Percentiles rank a stretch among this genome's conserved stretches.
phyloP scores from a whole-genome alignment of 2,329 filamentous ascomycete genomes.

The Akanthomyces dipterigenus region DNA sequence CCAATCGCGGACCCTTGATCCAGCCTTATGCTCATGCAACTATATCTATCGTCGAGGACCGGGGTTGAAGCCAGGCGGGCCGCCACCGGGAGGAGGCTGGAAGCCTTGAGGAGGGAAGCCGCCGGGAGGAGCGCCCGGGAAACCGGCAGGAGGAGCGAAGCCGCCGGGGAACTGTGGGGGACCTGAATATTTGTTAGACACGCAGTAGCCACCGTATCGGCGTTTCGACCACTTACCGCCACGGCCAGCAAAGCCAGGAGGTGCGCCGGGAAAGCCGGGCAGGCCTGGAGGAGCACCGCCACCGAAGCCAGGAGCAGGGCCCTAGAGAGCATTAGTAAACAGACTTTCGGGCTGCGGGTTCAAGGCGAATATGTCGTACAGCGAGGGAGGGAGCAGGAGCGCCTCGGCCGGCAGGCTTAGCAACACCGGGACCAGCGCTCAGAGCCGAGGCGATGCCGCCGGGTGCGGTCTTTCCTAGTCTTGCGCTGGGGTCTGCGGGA shows the following conservation, averaged over 20 bases:
- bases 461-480: conserved; percentile 71
- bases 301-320: conserved; percentile 83
- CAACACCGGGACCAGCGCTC: conserved; percentile 79
- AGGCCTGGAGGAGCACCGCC: conserved; percentile 57
- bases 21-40: conserved; percentile 19
- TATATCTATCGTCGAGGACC: conserved; percentile 52
- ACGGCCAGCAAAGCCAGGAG: conserved; percentile 42
- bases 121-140: conserved; percentile 30
- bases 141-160: conserved; percentile 40
- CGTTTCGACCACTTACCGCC: conserved; percentile 40
- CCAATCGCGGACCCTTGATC: conserved; percentile 18
- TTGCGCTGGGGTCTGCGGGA: conserved; percentile 83
- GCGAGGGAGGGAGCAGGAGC: conserved; percentile 67
- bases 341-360: not conserved
- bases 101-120: conserved; percentile 46
- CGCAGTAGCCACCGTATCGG: conserved; percentile 6
- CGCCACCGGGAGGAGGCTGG: conserved; percentile 44
- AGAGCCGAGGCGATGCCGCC: conserved; percentile 65
- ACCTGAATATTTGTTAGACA: conserved; percentile 30
- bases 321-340: conserved; percentile 32
- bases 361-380: conserved; percentile 36
- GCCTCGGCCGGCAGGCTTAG: conserved; percentile 84
- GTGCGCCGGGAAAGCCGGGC: conserved; percentile 45
- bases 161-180: conserved; percentile 44
- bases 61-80: conserved; percentile 68